Conservation (phyloP, 805 yeast species). For the Hanseniaspora lachancei region DNA sequence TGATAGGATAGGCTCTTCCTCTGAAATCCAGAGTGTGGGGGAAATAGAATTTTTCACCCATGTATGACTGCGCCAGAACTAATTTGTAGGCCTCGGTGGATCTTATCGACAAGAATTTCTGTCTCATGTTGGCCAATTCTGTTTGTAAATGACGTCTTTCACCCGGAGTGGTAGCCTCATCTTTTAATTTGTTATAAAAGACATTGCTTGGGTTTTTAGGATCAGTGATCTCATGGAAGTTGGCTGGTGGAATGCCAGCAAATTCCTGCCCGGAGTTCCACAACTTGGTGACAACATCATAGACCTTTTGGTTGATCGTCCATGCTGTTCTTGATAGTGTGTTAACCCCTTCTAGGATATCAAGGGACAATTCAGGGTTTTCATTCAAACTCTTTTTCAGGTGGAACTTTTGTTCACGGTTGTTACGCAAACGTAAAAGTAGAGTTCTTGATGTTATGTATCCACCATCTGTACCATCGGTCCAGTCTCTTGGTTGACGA, state of each 20-base stretch:
- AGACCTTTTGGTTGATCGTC: constrained; percentile 70
- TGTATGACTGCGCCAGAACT: constrained; percentile 87
- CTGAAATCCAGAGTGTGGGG: constrained; percentile 74
- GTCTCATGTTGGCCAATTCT: constrained; percentile 43
- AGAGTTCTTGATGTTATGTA: constrained; percentile 51
- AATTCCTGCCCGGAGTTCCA: constrained; percentile 81
- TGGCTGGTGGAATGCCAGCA: constrained; percentile 54
- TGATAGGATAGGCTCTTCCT: constrained; percentile 72
- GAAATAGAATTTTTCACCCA: constrained; percentile 65
- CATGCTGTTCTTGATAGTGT: constrained; percentile 80
- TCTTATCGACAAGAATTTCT: constrained; percentile 67
- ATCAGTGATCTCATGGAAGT: constrained; percentile 33
- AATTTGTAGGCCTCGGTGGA: constrained; percentile 88
- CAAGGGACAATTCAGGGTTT: constrained; percentile 42
- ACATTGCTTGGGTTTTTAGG: constrained; percentile 52
- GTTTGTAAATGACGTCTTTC: constrained; percentile 31
- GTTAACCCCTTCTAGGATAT: constrained; percentile 68
- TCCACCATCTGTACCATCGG: constrained; percentile 71
- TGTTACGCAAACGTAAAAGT: constrained; percentile 64
- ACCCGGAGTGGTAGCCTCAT: background rate
- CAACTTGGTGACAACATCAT: constrained; percentile 53
- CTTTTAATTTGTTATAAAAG: background rate
- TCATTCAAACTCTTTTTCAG: constrained; percentile 64
- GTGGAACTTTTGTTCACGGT: constrained; percentile 84
- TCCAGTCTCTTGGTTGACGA: constrained; percentile 83